Evolutionary conservation across 345 rosid species (phyloP).

Genomic region (Rhizophora mangle): DNA sequence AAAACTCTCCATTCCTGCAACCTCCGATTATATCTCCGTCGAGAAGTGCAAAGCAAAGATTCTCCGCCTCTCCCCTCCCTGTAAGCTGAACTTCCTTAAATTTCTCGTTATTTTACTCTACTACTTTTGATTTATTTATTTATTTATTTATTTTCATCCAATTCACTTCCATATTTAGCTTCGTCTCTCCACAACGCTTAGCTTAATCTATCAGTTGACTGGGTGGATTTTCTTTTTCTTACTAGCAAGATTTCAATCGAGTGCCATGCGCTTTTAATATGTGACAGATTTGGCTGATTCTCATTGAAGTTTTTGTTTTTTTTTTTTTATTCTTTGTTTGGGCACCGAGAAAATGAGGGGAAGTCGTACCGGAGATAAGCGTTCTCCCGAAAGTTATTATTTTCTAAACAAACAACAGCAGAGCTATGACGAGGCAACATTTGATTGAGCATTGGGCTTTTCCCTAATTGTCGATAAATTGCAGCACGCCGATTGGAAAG

Average conservation of each 20-base stretch:
- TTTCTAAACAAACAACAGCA: background rate
- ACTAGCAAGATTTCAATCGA: background rate
- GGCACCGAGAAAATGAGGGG: slow-evolving; percentile 25
- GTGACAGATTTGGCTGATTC: background rate
- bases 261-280: background rate
- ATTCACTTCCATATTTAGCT: too few relatives aligned
- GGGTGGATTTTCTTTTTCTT: background rate
- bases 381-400: background rate
- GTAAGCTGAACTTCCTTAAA: slow-evolving; percentile 25
- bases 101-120: slow-evolving; percentile 37
- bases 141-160: background rate
- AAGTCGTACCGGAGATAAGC: background rate
- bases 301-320: too few relatives aligned
- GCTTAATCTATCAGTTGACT: background rate
- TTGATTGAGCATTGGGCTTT: too few relatives aligned
- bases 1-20: slow-evolving; percentile 22
- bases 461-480: too few relatives aligned
- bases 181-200: too few relatives aligned
- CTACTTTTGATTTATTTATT: background rate
- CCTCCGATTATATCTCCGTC: slow-evolving; percentile 47
- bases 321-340: slow-evolving; percentile 13
- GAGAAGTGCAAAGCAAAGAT: slow-evolving; percentile 22
- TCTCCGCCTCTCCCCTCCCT: slow-evolving; percentile 24
- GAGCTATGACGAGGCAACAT: background rate
- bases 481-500: too few relatives aligned